Percentiles rank a stretch among this genome's conserved stretches.
Conservation (phyloP, 768 basidiomycete genomes). For the Macrolepiota albuminosa region DNA sequence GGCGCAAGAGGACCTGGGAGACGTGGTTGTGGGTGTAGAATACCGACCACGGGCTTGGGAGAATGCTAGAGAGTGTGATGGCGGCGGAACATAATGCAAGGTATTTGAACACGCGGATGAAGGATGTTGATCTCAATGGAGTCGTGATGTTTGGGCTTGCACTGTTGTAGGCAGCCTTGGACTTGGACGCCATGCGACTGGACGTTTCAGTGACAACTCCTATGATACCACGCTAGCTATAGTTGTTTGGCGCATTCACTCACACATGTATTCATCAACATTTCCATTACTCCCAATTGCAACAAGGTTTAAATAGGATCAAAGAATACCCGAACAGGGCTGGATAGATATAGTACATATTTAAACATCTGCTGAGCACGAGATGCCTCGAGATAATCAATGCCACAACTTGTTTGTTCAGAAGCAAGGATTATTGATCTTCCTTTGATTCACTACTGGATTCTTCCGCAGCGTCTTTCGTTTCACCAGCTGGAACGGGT, state of each 20-base stretch:
- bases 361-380: not conserved
- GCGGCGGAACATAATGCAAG: constrained; percentile 28
- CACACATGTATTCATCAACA: not conserved
- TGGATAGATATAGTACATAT: not conserved
- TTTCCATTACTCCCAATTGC: too few species aligned
- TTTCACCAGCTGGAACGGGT: constrained; percentile 35
- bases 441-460: constrained; percentile 19
- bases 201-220: not conserved
- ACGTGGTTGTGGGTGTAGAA: constrained; percentile 13
- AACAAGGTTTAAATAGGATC: not conserved
- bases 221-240: not conserved
- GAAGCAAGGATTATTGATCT: not conserved
- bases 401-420: not conserved
- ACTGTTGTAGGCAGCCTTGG: constrained; percentile 6
- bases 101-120: constrained; percentile 14
- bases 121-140: constrained; percentile 7
- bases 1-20: constrained; percentile 16
- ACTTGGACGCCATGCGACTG: constrained; percentile 11
- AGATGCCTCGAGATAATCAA: not conserved
- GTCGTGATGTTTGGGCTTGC: constrained; percentile 3
- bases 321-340: not conserved
- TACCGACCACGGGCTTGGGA: constrained; percentile 31
- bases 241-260: not conserved
- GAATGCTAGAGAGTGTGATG: constrained; percentile 26
- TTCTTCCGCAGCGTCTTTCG: constrained; percentile 29